These are phyloP conservation scores for Protomyces gravidus DNA, from an alignment of 1,139 yeast genomes.

Conservation along the genomic window DNA sequence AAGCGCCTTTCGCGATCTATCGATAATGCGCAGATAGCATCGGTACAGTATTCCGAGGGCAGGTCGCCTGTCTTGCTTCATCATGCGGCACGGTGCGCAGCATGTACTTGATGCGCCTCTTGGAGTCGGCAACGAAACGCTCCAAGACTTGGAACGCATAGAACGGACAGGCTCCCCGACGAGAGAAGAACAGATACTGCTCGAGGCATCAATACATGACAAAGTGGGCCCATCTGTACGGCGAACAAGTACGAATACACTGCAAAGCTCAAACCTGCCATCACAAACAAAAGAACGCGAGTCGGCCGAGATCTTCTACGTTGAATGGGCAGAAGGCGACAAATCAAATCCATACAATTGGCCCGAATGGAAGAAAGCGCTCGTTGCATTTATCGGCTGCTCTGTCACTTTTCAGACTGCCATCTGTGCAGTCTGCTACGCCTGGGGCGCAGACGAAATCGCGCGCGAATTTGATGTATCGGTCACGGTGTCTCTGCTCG, in stretches of 20 bases:
- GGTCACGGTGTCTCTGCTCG: constrained; percentile 20
- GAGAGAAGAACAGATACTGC: background rate
- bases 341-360: constrained; percentile 25
- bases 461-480: constrained; percentile 21
- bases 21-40: no score
- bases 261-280: background rate
- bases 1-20: no score
- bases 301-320: constrained; percentile 17
- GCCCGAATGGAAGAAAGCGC: constrained; percentile 18
- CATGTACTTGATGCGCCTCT: no score
- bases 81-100: no score
- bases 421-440: constrained; percentile 16
- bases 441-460: constrained; percentile 16
- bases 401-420: constrained; percentile 18
- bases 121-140: background rate
- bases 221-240: background rate
- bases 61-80: no score
- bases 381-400: constrained; percentile 10
- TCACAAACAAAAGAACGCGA: background rate
- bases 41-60: no score
- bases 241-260: background rate
- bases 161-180: background rate
- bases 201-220: background rate
- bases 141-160: background rate
- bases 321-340: constrained; percentile 28